phyloP scores from a whole-genome alignment of 257 asterid species.

The Penstemon barbatus region DNA sequence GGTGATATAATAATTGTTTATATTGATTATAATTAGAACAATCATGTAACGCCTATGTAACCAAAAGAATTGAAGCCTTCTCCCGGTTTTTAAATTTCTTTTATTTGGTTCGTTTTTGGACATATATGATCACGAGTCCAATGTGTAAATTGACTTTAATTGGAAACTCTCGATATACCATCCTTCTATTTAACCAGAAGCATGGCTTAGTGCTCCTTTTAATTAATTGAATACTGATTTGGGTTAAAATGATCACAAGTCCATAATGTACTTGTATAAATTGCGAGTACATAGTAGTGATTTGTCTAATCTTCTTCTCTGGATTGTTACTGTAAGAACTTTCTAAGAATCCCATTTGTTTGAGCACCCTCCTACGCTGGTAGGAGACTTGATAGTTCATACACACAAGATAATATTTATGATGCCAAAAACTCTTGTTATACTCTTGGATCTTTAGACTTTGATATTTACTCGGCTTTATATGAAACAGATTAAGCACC shows the following conservation, averaged over 20 bases:
- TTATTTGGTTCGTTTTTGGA: too few species aligned
- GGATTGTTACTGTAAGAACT: background rate
- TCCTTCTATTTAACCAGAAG: background rate
- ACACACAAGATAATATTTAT: background rate
- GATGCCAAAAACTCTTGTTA: slow-evolving; percentile 10
- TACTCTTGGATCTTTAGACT: slow-evolving; percentile 11
- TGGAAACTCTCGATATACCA: background rate
- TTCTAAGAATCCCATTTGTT: background rate
- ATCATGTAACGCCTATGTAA: background rate
- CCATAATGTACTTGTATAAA: background rate
- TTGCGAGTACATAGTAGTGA: background rate
- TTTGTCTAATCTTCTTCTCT: background rate
- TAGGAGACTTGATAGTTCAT: background rate
- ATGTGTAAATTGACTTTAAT: background rate
- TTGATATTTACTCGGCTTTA: slow-evolving; percentile 27
- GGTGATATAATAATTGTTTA: background rate
- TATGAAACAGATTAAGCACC: slow-evolving; percentile 69
- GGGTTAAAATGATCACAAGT: background rate
- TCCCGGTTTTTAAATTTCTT: too few species aligned
- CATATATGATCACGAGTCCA: background rate
- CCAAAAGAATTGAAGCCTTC: too few species aligned
- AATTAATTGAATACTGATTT: background rate
- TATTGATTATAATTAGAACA: background rate
- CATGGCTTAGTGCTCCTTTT: background rate
- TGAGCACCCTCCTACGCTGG: slow-evolving; percentile 14